Evolutionary conservation across 768 basidiomycete genomes (phyloP), one percentile per base, ranked within the genome.

Genomic region (Tricholoma terreum): DNA sequence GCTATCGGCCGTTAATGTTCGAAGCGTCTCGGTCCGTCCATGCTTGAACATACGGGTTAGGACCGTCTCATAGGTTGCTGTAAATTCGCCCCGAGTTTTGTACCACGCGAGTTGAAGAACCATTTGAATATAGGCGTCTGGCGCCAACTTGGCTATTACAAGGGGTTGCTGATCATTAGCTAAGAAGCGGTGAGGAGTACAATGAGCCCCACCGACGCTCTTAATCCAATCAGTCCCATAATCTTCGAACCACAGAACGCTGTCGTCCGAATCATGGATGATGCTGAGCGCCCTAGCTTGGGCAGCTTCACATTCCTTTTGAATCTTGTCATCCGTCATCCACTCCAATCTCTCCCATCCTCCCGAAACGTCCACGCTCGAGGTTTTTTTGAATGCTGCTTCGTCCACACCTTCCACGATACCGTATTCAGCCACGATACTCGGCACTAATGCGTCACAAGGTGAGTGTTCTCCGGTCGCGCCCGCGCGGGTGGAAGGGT

Each of bases 41-140:
- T 87, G 84, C 58, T 87, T 77, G 75, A 95, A 95, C 70, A 90
- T 80, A 22, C 93, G 83, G 1, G 95, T 96, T 31, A 95, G 80
- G 0, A 87, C 91, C 0, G 94, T 97, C 72, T 98, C 95, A 69
- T 98, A 97, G 6, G 91, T 93, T 1, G 95, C 92, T 3, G 92
- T 91, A 64, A 92, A 87, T 57, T 77, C 73, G 10, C 84, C 85
- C 46, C 86, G 89, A 19, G 85, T 84, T 67, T 82, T 83, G 74
- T 89, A 92, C 87, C 90, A 97, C 3, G 94, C 94, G 9, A 97
- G 81, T 67, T 98, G 95, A 17, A 97, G 77, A 0, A 85, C 90
- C 82, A 96, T 89, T 68, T 98, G 95, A 50, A 96, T 81, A 72
- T 84, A 97, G 1, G 90, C 90, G 66, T 98, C 95, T 0, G 94